Evolutionary conservation across 2,329 filamentous ascomycete genomes (phyloP).

Genomic region (Monosporascus sp.): DNA sequence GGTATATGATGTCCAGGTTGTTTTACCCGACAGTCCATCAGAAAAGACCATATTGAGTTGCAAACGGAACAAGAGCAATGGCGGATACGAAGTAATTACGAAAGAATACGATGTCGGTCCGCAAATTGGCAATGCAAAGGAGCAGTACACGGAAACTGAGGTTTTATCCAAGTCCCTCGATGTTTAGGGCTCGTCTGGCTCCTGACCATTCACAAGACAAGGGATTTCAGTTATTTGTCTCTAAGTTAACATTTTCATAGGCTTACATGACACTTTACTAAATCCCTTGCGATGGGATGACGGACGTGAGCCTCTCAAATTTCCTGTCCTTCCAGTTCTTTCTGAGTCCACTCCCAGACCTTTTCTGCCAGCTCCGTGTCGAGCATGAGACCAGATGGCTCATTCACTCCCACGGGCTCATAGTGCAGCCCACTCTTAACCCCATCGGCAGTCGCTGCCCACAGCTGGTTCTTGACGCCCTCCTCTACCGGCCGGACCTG

Average conservation of each 20-base stretch:
- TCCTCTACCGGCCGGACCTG: constrained; percentile 21
- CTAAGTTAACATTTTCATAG: neutral
- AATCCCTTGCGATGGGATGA: neutral
- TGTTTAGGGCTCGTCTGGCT: too few species aligned
- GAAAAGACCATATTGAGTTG: neutral
- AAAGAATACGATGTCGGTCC: neutral
- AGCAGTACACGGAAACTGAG: too few species aligned
- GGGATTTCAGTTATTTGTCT: neutral
- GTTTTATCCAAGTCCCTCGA: too few species aligned
- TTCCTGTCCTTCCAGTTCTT: constrained; percentile 20
- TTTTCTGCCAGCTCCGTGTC: constrained; percentile 21
- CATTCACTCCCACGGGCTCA: constrained; percentile 28
- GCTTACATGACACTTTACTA: neutral
- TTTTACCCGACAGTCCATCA: neutral
- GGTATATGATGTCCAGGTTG: too few species aligned
- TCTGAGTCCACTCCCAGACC: constrained; percentile 31
- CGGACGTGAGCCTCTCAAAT: neutral
- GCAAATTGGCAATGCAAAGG: too few species aligned
- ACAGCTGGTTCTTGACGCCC: constrained; percentile 35
- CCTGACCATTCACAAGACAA: too few species aligned
- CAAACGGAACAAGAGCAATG: neutral
- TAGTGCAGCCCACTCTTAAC: constrained; percentile 29
- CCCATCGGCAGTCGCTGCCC: constrained; percentile 27
- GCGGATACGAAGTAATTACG: neutral
- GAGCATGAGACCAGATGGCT: constrained; percentile 9